Conservation (phyloP, 768 basidiomycete species). For the Strobilomyces dryophilus region DNA sequence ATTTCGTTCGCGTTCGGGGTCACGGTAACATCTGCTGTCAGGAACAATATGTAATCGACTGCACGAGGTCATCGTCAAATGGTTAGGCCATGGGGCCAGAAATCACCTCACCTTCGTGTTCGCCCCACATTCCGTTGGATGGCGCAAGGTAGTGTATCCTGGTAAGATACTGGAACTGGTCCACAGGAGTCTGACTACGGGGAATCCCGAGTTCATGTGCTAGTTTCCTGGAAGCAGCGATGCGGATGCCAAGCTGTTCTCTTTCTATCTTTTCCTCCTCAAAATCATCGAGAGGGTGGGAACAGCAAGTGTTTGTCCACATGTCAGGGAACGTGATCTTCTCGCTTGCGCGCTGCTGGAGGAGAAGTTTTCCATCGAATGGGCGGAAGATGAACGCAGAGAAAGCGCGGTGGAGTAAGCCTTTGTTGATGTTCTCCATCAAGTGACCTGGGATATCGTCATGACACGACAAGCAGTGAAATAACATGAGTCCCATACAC, state of each 20-base stretch:
- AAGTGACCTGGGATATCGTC: constrained; percentile 61
- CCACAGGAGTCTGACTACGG: constrained; percentile 64
- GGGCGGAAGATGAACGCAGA: constrained; percentile 97
- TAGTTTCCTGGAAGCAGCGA: constrained; percentile 93
- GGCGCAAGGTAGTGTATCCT: constrained; percentile 98
- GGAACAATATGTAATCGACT: constrained; percentile 99
- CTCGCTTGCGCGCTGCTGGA: constrained; percentile 94
- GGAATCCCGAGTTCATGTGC: constrained; percentile 97
- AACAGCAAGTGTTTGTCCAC: constrained; percentile 99
- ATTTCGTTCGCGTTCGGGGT: constrained; percentile 88
- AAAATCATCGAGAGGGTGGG: constrained; percentile 92
- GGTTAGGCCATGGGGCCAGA: neutral
- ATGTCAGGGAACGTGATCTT: constrained; percentile 99
- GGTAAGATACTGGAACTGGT: constrained; percentile 91
- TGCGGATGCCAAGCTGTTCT: constrained; percentile 77
- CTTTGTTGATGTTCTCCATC: constrained; percentile 94
- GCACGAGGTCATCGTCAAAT: constrained; percentile 10
- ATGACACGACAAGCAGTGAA: neutral
- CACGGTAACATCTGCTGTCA: constrained; percentile 84
- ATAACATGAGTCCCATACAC: constrained; percentile 47
- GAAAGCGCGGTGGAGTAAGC: constrained; percentile 95
- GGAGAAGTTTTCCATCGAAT: constrained; percentile 84
- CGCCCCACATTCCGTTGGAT: constrained; percentile 90
- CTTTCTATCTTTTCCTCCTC: constrained; percentile 74
- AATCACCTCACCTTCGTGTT: constrained; percentile 79